Evolutionary conservation across 305 asterid species (phyloP).

Genomic region (Fraxinus platypoda): DNA sequence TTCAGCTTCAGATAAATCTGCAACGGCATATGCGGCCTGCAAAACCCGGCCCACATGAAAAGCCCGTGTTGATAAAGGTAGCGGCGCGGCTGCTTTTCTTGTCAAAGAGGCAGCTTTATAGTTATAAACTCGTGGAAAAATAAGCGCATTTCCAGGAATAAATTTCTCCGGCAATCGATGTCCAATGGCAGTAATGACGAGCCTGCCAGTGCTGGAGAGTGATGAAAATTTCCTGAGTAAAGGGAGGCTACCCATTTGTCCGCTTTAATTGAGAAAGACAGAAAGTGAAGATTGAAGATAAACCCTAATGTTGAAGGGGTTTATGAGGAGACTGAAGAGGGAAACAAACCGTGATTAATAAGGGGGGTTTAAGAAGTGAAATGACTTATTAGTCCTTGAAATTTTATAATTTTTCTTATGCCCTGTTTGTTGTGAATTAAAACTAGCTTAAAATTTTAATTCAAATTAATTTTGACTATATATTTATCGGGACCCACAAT

Average conservation of each 20-base stretch:
- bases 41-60: slow-evolving; percentile 50
- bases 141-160: slow-evolving; percentile 19
- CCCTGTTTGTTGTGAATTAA: neutral
- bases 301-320: neutral
- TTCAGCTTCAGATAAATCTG: slow-evolving; percentile 57
- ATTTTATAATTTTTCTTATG: no score
- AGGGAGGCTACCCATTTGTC: slow-evolving; percentile 44
- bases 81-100: neutral
- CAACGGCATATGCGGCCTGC: slow-evolving; percentile 51
- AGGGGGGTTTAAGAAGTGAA: slow-evolving; percentile 10
- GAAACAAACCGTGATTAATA: neutral
- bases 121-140: slow-evolving; percentile 23
- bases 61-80: slow-evolving; percentile 29
- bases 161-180: slow-evolving; percentile 35
- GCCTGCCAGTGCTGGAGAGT: slow-evolving; percentile 24
- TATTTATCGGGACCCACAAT: neutral
- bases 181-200: slow-evolving; percentile 44
- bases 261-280: neutral
- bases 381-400: neutral
- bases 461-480: neutral
- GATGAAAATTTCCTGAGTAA: slow-evolving; percentile 47
- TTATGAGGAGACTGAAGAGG: neutral
- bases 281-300: neutral
- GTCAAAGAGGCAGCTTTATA: slow-evolving; percentile 11
- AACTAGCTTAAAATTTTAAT: neutral